These are phyloP conservation scores for Xylaria bambusicola DNA, from an alignment of 495 filamentous ascomycete species.

Conservation along the genomic window DNA sequence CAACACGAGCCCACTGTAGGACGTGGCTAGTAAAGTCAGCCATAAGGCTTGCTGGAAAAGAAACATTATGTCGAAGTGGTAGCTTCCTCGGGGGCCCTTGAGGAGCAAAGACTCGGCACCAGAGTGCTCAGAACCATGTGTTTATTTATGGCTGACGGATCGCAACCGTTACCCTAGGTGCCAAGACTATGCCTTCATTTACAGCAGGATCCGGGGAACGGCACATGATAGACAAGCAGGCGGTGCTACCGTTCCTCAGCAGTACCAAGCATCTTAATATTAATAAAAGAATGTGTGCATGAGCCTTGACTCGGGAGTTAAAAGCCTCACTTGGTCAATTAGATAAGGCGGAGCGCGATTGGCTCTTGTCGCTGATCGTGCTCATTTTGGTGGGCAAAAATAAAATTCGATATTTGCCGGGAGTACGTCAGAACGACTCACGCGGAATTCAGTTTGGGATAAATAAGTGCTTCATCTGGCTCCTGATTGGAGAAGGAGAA, in stretches of 20 bases:
- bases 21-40: slow-evolving; percentile 25
- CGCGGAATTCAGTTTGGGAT: slow-evolving; percentile 9
- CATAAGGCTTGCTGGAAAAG: slow-evolving; percentile 26
- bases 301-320: slow-evolving; percentile 18
- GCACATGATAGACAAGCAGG: not conserved
- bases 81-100: not conserved
- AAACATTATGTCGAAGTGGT: slow-evolving; percentile 19
- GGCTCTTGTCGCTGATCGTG: slow-evolving; percentile 6
- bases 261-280: slow-evolving; percentile 12
- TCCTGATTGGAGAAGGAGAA: slow-evolving; percentile 1
- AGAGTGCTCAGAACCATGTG: not conserved
- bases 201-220: slow-evolving; percentile 27
- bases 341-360: slow-evolving; percentile 8
- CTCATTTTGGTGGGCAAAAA: slow-evolving; percentile 4
- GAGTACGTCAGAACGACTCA: slow-evolving; percentile 1
- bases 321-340: slow-evolving; percentile 19
- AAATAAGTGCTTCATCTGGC: not conserved
- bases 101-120: not conserved
- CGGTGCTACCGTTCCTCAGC: not conserved
- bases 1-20: slow-evolving; percentile 27
- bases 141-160: slow-evolving; percentile 1
- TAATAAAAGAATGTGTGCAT: not conserved
- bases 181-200: slow-evolving; percentile 26
- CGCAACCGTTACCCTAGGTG: slow-evolving; percentile 15
- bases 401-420: slow-evolving; percentile 8